Base-by-base conservation (phyloP, 108 stramenopile species). In the Nannochloropsis salina region DNA sequence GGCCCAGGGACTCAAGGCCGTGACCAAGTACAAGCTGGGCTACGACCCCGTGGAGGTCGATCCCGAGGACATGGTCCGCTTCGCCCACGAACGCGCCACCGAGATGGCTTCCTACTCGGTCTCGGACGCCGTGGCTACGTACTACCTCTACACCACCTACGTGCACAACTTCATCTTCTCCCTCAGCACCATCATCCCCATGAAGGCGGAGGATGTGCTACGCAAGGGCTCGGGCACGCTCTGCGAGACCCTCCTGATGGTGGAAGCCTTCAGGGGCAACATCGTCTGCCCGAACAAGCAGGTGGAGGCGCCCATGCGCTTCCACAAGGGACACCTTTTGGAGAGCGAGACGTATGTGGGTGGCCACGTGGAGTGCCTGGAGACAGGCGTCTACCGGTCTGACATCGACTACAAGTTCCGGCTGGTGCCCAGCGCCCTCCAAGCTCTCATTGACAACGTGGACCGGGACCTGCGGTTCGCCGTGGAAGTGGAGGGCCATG, bases 271-370 rank as follows among this genome's bases (percentile, higher is more conserved):
- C 90, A 86, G 93, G 41, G 93, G 94, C 44, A 93, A 93, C 83
- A 96, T 99, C 82, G 90, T 99, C 74, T 98, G 97, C 86, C 98
- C 98, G 0, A 99, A 99, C 92, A 99, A 99, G 92, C 96, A 99
- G 89, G 87, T 94, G 21, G 97, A 97, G 85, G 93, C 95, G 15
- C 80, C 93, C 80, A 93, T 93, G 43, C 92, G 93, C 85, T 96
- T 96, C 91, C 93, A 96, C 85, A 92, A 97, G 74, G 98, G 98
- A 20, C 95, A 97, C 83, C 91, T 99, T 12, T 91, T 98, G 9
- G 98, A 98, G 91, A 84, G 43, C 44, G 98, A 99, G 89, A 99
- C 98, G 6, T 99, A 99, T 88, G 96, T 99, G 88, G 98, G 98
- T 22, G 98, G 98, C 22, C 98, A 98, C 87, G 98, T 99, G 8